phyloP scores from a whole-genome alignment of 2,329 filamentous ascomycete species.

The Aureobasidium vineae region DNA sequence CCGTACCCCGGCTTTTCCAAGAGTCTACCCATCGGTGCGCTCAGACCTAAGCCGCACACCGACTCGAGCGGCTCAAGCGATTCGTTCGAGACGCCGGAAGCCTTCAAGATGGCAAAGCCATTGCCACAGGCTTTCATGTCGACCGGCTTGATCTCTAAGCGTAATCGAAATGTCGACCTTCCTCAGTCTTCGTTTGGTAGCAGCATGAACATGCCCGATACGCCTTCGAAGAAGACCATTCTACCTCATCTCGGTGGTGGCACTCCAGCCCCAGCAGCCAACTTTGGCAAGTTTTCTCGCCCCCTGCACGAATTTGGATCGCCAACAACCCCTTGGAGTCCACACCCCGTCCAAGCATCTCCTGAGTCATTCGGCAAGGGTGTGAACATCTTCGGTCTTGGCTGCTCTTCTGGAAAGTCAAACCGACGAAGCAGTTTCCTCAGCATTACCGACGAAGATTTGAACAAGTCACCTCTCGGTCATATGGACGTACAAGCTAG shows the following conservation, averaged over 20 bases:
- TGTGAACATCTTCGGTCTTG: constrained; percentile 58
- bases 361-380: constrained; percentile 67
- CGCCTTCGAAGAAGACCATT: constrained; percentile 88
- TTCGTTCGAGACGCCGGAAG: constrained; percentile 69
- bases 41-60: constrained; percentile 51
- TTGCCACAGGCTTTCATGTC: constrained; percentile 86
- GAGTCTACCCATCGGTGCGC: constrained; percentile 68
- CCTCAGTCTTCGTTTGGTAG: constrained; percentile 50
- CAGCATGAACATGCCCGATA: constrained; percentile 79
- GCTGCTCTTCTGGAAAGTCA: constrained; percentile 45
- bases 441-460: constrained; percentile 76
- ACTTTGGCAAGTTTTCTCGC: constrained; percentile 59
- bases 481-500: constrained; percentile 56
- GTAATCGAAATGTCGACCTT: constrained; percentile 74
- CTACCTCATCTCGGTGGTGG: constrained; percentile 61
- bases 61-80: constrained; percentile 45
- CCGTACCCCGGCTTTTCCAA: constrained; percentile 64
- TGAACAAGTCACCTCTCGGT: constrained; percentile 57
- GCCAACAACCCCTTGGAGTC: constrained; percentile 78
- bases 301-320: constrained; percentile 72
- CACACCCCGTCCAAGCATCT: constrained; percentile 59
- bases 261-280: constrained; percentile 55
- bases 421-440: constrained; percentile 68
- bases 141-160: constrained; percentile 91
- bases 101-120: constrained; percentile 73